These are phyloP conservation scores for Magnusiomyces suaveolens DNA, from an alignment of 1,139 yeast species.

Conservation along the genomic window DNA sequence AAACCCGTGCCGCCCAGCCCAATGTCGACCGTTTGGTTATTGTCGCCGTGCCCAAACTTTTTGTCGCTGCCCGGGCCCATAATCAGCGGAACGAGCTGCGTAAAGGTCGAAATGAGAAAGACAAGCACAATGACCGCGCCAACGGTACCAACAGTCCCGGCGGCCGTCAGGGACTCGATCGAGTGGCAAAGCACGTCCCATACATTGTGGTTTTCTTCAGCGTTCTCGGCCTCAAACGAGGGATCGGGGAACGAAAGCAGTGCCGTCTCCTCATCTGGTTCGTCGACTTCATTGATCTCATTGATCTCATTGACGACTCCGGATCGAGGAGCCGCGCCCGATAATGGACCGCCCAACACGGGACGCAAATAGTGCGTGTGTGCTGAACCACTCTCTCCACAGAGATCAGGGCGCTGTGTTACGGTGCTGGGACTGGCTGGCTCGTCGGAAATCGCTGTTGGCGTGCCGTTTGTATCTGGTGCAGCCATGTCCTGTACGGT, in stretches of 20 bases:
- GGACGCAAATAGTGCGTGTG: no score
- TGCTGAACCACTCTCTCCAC: no score
- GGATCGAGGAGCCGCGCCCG: no score
- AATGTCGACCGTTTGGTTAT: background rate
- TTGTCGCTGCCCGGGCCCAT: background rate
- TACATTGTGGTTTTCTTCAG: background rate
- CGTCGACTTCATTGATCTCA: background rate
- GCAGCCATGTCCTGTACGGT: no score
- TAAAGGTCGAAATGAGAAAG: background rate
- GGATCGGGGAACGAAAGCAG: background rate
- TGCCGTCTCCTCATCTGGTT: background rate
- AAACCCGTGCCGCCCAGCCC: background rate
- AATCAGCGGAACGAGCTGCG: background rate
- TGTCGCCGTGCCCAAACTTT: background rate
- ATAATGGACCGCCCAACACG: no score
- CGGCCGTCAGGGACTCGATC: background rate
- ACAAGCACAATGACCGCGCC: conserved; percentile 1
- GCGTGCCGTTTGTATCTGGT: no score
- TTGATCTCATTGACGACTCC: no score
- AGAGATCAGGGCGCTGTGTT: no score
- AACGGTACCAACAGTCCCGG: background rate
- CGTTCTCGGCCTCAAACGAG: background rate
- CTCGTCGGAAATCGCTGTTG: no score
- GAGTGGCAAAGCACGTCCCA: conserved; percentile 4
- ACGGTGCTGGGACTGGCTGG: no score